phyloP scores from a whole-genome alignment of 306 rosid species.

The Calophaca sinica region DNA sequence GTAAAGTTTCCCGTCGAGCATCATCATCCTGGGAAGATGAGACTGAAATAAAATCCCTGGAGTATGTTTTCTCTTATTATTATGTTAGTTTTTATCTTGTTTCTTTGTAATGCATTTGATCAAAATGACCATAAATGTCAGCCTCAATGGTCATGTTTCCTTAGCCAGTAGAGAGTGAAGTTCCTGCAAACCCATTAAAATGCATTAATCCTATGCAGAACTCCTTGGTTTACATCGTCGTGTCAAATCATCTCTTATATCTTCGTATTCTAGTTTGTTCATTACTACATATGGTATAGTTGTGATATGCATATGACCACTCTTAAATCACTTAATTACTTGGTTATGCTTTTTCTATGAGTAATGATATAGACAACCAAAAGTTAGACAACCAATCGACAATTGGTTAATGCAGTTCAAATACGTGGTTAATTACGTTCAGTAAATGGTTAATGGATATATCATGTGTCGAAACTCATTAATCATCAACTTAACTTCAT shows the following conservation, averaged over 20 bases:
- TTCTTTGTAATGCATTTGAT: constrained; percentile 41
- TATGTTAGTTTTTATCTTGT: constrained; percentile 34
- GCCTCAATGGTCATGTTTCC: constrained; percentile 27
- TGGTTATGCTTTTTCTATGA: neutral
- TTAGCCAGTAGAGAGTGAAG: constrained; percentile 8
- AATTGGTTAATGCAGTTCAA: too few species aligned
- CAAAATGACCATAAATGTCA: neutral
- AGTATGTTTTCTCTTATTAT: constrained; percentile 65
- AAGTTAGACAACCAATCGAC: too few species aligned
- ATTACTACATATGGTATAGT: constrained; percentile 19
- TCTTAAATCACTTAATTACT: constrained; percentile 5
- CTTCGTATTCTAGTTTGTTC: constrained; percentile 39
- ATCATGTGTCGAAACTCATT: too few species aligned
- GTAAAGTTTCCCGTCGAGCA: constrained; percentile 77
- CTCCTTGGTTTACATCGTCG: constrained; percentile 24
- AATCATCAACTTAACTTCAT: too few species aligned
- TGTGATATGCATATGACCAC: constrained; percentile 28
- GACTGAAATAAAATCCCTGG: constrained; percentile 86
- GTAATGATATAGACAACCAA: too few species aligned
- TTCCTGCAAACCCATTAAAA: constrained; percentile 35
- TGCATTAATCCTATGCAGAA: constrained; percentile 2
- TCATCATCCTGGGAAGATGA: constrained; percentile 97
- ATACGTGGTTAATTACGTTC: too few species aligned
- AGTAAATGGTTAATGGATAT: too few species aligned
- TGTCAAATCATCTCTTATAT: constrained; percentile 1